Conservation (phyloP, 2,329 filamentous ascomycete genomes). For the Colletotrichum acutatum region DNA sequence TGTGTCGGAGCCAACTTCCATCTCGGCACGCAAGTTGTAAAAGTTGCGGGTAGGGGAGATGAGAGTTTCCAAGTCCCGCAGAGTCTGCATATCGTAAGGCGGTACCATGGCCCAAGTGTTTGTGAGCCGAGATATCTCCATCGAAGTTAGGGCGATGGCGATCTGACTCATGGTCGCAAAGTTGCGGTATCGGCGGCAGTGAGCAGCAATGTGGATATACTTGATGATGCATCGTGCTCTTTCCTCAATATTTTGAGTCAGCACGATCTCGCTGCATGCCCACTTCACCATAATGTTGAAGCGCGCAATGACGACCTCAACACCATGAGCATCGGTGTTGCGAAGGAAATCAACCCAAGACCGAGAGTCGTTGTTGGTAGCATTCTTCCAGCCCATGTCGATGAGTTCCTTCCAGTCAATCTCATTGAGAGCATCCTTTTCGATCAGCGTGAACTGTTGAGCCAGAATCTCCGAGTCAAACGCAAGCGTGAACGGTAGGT, state of each 20-base stretch:
- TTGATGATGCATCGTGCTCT: slow-evolving; percentile 82
- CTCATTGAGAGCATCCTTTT: slow-evolving; percentile 86
- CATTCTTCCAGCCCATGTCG: slow-evolving; percentile 84
- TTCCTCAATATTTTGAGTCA: slow-evolving; percentile 78
- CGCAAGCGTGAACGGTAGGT: slow-evolving; percentile 83
- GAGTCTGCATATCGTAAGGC: slow-evolving; percentile 69
- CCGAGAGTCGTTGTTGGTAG: slow-evolving; percentile 70
- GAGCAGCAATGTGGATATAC: slow-evolving; percentile 82
- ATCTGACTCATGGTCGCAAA: slow-evolving; percentile 88
- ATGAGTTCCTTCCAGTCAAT: slow-evolving; percentile 91
- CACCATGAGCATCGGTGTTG: slow-evolving; percentile 76
- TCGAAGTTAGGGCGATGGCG: slow-evolving; percentile 79
- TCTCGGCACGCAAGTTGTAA: slow-evolving; percentile 79
- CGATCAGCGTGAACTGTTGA: slow-evolving; percentile 86
- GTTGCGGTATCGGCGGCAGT: slow-evolving; percentile 81
- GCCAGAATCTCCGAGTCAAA: slow-evolving; percentile 84
- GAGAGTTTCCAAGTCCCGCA: slow-evolving; percentile 76
- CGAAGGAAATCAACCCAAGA: slow-evolving; percentile 87
- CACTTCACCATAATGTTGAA: slow-evolving; percentile 93
- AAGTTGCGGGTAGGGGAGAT: slow-evolving; percentile 85
- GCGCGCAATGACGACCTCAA: slow-evolving; percentile 85
- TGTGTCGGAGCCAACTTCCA: slow-evolving; percentile 75
- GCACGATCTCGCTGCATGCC: slow-evolving; percentile 82
- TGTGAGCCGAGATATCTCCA: slow-evolving; percentile 74
- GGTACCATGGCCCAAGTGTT: slow-evolving; percentile 80